Percentiles rank a stretch among this genome's conserved stretches.
These are phyloP conservation scores for Ceratobasidium papillatum DNA, from an alignment of 1,284 basidiomycete species.

Conservation along the genomic window DNA sequence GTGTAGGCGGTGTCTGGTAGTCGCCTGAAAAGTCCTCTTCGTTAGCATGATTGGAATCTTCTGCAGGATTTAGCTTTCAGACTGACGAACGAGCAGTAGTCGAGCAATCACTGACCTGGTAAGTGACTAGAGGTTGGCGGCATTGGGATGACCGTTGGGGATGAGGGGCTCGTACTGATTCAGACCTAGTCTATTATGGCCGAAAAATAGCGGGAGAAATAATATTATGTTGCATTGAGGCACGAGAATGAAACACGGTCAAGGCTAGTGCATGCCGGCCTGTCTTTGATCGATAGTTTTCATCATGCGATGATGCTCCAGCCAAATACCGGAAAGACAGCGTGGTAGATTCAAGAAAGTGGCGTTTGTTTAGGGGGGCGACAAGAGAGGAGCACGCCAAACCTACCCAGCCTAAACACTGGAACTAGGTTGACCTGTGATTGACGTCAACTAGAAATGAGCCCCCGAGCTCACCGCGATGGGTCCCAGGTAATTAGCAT, in stretches of 20 bases:
- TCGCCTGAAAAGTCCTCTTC: constrained; percentile 22
- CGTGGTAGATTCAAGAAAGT: constrained; percentile 36
- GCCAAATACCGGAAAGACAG: constrained; percentile 22
- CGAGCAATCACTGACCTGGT: constrained; percentile 22
- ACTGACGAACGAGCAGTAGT: neutral
- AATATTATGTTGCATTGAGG: constrained; percentile 5
- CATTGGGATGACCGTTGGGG: constrained; percentile 34
- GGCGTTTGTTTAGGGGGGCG: constrained; percentile 32
- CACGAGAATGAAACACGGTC: constrained; percentile 39
- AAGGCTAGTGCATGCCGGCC: constrained; percentile 19
- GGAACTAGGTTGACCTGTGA: constrained; percentile 32
- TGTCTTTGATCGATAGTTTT: constrained; percentile 38
- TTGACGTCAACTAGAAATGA: constrained; percentile 41
- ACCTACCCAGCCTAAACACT: constrained; percentile 29
- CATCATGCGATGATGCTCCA: constrained; percentile 33
- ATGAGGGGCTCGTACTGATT: constrained; percentile 7
- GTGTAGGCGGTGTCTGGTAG: constrained; percentile 15
- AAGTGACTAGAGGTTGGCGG: constrained; percentile 25
- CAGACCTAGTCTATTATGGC: constrained; percentile 33
- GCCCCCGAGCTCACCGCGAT: constrained; percentile 33
- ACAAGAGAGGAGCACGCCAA: constrained; percentile 12
- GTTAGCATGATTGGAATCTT: constrained; percentile 12
- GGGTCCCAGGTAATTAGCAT: constrained; percentile 4
- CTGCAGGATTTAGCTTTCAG: constrained; percentile 36
- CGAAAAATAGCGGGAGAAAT: constrained; percentile 25